phyloP scores from a whole-genome alignment of 73 alveolate species.

The Paramecium biaurelia region DNA sequence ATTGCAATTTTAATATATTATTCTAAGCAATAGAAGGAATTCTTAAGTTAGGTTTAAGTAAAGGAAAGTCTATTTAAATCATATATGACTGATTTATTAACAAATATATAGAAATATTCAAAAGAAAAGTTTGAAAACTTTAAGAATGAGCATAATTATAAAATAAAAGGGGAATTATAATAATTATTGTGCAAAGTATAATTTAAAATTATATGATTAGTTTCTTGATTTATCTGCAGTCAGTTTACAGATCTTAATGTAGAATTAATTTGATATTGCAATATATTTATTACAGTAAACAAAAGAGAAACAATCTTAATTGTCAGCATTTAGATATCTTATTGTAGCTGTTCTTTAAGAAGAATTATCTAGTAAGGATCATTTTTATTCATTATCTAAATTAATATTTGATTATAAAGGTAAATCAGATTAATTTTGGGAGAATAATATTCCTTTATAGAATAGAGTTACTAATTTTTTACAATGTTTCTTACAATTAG shows the following conservation, averaged over 20 bases:
- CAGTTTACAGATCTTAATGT: background rate
- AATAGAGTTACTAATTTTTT: background rate
- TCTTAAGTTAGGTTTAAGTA: background rate
- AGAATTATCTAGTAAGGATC: background rate
- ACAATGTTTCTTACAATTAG: background rate
- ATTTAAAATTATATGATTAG: background rate
- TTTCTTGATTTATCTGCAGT: background rate
- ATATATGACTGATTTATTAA: background rate
- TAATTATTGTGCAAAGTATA: background rate
- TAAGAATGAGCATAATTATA: background rate
- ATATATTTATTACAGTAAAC: background rate
- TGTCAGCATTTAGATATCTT: background rate
- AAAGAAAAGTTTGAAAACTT: background rate
- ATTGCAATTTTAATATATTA: background rate
- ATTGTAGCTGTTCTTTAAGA: background rate
- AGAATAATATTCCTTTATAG: background rate
- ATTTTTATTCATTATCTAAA: background rate
- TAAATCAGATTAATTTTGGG: background rate
- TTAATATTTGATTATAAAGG: conserved; percentile 6
- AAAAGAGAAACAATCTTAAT: background rate
- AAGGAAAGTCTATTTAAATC: background rate
- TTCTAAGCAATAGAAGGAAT: background rate
- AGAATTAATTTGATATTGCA: background rate
- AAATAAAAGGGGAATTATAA: background rate
- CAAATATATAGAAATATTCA: background rate